Evolutionary conservation across 2,329 filamentous ascomycete species (phyloP).

Genomic region (Colletotrichum plurivorum): DNA sequence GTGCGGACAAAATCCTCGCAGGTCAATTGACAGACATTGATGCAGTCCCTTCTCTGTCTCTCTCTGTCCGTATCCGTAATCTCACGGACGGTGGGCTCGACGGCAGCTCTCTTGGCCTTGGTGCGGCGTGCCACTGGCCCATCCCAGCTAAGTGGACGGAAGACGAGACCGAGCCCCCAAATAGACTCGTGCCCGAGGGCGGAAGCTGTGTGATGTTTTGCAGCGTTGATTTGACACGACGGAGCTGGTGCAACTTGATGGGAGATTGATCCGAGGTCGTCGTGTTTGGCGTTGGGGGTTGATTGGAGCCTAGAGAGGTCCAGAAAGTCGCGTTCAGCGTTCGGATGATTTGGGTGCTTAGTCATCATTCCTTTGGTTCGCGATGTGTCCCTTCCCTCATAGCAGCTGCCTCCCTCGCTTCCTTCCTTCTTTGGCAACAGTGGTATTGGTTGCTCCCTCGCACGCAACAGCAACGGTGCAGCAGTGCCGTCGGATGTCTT

Average conservation of each 20-base stretch:
- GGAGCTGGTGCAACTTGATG: conserved; percentile 19
- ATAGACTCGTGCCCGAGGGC: conserved; percentile 1
- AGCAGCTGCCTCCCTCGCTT: background rate
- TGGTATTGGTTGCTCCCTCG: background rate
- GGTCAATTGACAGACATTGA: background rate
- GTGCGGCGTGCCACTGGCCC: conserved; percentile 6
- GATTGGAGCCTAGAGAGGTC: no score
- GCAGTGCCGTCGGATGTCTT: background rate
- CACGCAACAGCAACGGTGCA: background rate
- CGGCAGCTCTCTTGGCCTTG: conserved; percentile 5
- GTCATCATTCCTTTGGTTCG: background rate
- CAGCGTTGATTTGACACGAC: conserved; percentile 10
- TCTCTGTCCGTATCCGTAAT: background rate
- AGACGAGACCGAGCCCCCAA: conserved; percentile 13
- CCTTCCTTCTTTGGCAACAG: conserved; percentile 6
- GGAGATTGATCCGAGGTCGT: conserved; percentile 14
- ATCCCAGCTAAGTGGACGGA: conserved; percentile 17
- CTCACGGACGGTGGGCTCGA: conserved; percentile 1
- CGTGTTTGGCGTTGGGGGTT: background rate
- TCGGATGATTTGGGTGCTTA: conserved; percentile 10
- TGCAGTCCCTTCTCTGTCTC: no score
- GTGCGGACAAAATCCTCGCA: background rate
- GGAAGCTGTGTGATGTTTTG: conserved; percentile 8
- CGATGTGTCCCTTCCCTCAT: no score
- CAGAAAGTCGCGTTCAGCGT: background rate